Percentiles rank a stretch among this genome's conserved stretches.
phyloP scores from a whole-genome alignment of 345 rosid genomes.

The Atalantia buxifolia region DNA sequence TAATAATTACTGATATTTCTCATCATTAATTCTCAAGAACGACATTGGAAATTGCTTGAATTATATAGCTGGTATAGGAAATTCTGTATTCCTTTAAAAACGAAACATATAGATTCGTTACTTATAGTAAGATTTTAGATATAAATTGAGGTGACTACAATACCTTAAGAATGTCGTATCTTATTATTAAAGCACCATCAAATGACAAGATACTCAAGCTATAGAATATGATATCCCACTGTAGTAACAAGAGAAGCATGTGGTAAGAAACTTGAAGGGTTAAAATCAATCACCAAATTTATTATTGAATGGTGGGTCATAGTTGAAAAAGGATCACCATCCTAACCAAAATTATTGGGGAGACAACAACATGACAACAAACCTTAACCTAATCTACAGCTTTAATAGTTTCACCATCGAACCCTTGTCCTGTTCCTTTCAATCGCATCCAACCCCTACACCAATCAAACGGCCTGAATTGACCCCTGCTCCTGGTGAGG shows the following conservation, averaged over 20 bases:
- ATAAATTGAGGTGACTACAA: not conserved
- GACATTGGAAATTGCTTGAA: not conserved
- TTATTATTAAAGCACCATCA: no score
- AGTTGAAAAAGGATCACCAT: not conserved
- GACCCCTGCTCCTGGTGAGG: not conserved
- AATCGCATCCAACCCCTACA: not conserved
- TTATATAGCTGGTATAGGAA: not conserved
- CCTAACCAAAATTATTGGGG: not conserved
- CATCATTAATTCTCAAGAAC: not conserved
- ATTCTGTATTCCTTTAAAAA: no score
- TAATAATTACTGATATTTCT: not conserved
- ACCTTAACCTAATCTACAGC: not conserved
- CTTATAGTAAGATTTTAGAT: no score
- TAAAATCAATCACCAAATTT: not conserved
- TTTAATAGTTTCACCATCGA: slow-evolving; percentile 12
- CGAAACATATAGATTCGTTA: not conserved
- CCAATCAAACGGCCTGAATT: slow-evolving; percentile 15
- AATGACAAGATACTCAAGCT: no score
- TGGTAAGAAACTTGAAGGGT: not conserved
- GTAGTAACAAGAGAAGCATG: no score
- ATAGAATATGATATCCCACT: no score
- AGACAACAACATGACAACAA: not conserved
- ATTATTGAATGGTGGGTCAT: not conserved
- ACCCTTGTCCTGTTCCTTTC: slow-evolving; percentile 2
- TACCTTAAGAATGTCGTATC: no score